Evolutionary conservation across 768 basidiomycete species (phyloP).

Genomic region (Leucosporidium scottii): DNA sequence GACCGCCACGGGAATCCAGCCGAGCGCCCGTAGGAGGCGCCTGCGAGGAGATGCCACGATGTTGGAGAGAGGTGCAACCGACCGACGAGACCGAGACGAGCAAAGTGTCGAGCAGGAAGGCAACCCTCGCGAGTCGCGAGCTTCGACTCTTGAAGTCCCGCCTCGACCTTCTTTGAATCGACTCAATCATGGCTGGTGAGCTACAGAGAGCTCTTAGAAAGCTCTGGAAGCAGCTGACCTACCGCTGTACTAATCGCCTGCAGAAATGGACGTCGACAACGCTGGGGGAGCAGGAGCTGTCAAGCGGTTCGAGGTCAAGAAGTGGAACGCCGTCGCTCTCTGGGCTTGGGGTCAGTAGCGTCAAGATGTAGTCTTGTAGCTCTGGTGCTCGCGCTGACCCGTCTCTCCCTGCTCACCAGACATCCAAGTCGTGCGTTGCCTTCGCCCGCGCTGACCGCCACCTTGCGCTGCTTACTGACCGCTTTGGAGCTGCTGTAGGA

Average conservation of each 20-base stretch:
- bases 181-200: too few species aligned
- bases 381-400: neutral
- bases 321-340: constrained; percentile 98
- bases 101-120: too few species aligned
- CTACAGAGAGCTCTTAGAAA: too few species aligned
- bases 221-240: too few species aligned
- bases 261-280: constrained; percentile 11
- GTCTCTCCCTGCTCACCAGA: neutral
- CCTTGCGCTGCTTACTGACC: neutral
- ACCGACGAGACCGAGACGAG: too few species aligned
- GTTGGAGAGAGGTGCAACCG: too few species aligned
- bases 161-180: too few species aligned
- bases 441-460: neutral
- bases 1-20: constrained; percentile 32
- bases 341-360: constrained; percentile 87
- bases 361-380: too few species aligned
- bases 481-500: constrained; percentile 56
- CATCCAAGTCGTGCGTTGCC: neutral
- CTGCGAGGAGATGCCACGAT: too few species aligned
- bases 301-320: constrained; percentile 95
- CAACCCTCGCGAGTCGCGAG: too few species aligned
- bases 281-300: neutral
- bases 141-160: too few species aligned
- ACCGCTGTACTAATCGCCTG: too few species aligned
- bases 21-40: constrained; percentile 7